Evolutionary conservation across 129 eudicot species (phyloP), one percentile per base, ranked within the genome.

Genomic region (Tagetes erecta): DNA sequence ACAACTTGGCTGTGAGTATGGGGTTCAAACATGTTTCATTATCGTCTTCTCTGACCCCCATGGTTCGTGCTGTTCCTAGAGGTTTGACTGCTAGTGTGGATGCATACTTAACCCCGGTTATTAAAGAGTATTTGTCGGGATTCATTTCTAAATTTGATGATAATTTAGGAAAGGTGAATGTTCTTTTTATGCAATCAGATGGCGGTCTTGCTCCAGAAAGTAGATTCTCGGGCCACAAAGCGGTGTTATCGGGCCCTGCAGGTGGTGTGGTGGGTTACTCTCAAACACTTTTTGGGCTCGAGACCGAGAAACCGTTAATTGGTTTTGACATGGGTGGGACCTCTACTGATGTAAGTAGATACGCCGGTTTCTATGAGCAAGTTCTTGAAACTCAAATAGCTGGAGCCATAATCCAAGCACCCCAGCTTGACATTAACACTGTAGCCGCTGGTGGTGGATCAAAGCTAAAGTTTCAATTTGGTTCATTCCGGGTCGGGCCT

Each of bases 261-360:
- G 99, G 99, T 72, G 99, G 99, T 37, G 99, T 94, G 11, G 99
- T 94, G 7, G 99, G 99, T 44, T 94, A 91, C 75, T 91, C 99
- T 1, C 99, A 94, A 77, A 94, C 99, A 3, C 91, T 91, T 74
- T 91, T 78, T 33, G 88, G 91, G 71, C 56, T 91, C 2, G 99
- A 94, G 80, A 94, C 99, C 2, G 78, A 88, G 0, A 94, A 85
- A 71, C 91, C 99, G 64, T 85, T 94, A 2, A 94, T 94, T 64
- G 99, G 99, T 64, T 94, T 94, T 59, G 99, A 94, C 79, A 94
- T 94, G 99, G 99, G 99, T 68, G 99, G 99, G 63, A 94, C 99
- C 4, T 94, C 99, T 38, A 94, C 99, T 11, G 99, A 94, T 68
- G 99, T 94, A 45, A 94, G 99, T 73, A 79, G 99, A 72, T 94